These are phyloP conservation scores for Cercophora scortea DNA, from an alignment of 495 filamentous ascomycete species.

Conservation along the genomic window DNA sequence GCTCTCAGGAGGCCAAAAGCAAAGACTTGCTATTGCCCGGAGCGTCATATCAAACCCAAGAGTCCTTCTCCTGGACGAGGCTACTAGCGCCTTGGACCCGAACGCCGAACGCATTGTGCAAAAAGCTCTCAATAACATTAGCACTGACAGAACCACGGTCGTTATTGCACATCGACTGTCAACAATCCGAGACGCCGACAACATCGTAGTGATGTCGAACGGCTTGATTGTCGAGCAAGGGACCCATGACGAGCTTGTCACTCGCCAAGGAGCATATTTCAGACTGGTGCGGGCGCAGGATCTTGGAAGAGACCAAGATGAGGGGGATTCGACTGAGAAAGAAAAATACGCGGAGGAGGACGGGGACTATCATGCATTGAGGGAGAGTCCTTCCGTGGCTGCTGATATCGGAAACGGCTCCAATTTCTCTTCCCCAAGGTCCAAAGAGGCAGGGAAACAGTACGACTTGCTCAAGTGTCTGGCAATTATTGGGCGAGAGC, in stretches of 20 bases:
- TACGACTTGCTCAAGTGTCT: conserved; percentile 28
- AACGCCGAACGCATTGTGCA: conserved; percentile 59
- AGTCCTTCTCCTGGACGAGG: conserved; percentile 74
- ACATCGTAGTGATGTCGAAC: conserved; percentile 56
- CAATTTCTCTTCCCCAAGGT: not conserved
- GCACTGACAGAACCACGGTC: conserved; percentile 61
- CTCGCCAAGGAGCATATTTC: conserved; percentile 38
- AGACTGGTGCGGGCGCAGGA: conserved; percentile 39
- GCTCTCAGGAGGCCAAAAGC: conserved; percentile 48
- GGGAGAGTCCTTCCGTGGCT: conserved; percentile 11
- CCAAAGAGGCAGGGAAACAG: not conserved
- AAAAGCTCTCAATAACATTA: conserved; percentile 55
- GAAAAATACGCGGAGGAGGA: conserved; percentile 6
- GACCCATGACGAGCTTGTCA: conserved; percentile 54
- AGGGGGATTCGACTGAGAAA: not conserved
- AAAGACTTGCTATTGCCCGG: conserved; percentile 58
- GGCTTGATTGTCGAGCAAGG: conserved; percentile 53
- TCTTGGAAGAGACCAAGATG: conserved; percentile 17
- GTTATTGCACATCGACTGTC: conserved; percentile 62
- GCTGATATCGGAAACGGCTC: conserved; percentile 7
- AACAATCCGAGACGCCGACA: conserved; percentile 60
- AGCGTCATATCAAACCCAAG: conserved; percentile 60
- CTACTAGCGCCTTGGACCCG: conserved; percentile 65
- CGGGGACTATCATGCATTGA: conserved; percentile 2
- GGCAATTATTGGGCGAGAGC: conserved; percentile 30